Base-by-base conservation (phyloP, 805 yeast species). In the Monosporozyma solicola region DNA sequence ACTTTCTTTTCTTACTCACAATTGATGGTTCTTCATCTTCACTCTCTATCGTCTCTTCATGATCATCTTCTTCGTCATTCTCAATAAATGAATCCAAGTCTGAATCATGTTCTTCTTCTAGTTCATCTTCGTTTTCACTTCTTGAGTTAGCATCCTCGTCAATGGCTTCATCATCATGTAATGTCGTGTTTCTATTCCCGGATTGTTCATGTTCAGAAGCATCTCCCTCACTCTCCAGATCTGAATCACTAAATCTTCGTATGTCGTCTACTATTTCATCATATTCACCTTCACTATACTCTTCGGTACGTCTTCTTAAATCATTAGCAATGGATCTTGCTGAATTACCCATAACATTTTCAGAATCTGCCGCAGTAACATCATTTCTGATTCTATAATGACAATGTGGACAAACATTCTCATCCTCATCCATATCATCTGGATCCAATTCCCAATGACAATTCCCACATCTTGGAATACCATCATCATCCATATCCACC, bases 371-470 rank as follows among this genome's bases (percentile, higher is more conserved):
- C 6, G 41, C 15, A 7, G 46, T 24, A 20, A 53, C 49, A 37
- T 61, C 54, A 51, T 68, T 68, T 50, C 71, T 61, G 24, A 84
- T 75, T 33, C 80, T 64, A 53, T 79, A 69, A 4, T 85, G 84
- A 66, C 94, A 86, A 60, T 85, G 85, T 5, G 80, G 74, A 61
- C 94, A 86, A n/a, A 68, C 72, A 3, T 75, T 69, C 0, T 87
- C 89, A 35, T 60, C 65, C 43, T 61, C 65, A 33, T 57, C 60
- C 49, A 58, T 53, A 53, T 59, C 61, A 45, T 60, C 63, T 5
- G 59, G 58, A 49, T 60, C 63, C 7, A 85, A 81, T 60, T 86
- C 92, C 92, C 92, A 86, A 61, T 83, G 89, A 64, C 94, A 86
- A 53, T 80, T 77, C 7, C 85, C 79, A 61, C 94, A 86, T 52